Base-by-base conservation (phyloP, 2,329 filamentous ascomycete genomes). In the Penicillium polonicum region DNA sequence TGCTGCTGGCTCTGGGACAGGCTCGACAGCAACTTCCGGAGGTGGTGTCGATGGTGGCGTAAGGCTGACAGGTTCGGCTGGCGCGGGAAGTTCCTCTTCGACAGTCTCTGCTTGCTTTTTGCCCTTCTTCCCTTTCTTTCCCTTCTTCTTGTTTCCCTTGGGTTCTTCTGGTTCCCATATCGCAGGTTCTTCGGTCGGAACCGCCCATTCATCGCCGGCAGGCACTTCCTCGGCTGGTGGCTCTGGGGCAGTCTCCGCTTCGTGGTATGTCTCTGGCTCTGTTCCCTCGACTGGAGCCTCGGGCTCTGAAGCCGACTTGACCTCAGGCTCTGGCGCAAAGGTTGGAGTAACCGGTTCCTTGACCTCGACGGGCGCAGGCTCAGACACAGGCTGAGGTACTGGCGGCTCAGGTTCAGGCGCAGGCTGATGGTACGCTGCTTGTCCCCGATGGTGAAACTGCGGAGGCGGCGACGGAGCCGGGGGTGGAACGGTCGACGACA, bases 31-130 rank as follows among this genome's bases (percentile, higher is more conserved):
- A 59, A 52, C 9, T 55, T 62, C 60, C 15, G 68, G 69, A 5
- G 74, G 74, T 38, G 75, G 74, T 29, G 74, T 76, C 21, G 69
- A 71, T 19, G 75, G 75, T 2, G 75, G 74, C 8, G 75, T 77
- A 58, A 76, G 55, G 33, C 68, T 71, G 39, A 53, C 55, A n/a
- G 49, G 27, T 15, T 53, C 55, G 15, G 13, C 17, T 12, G 21
- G 25, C 12, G 66, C 57, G 5, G 61, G 57, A 29, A 56, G 49
- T 45, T 72, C 65, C 44, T 70, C 74, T 48, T 61, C 67, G 5
- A 52, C 57, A 12, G 46, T 41, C 13, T 56, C 68, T 33, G 56
- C 56, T 52, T 64, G 48, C 59, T 70, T 71, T 52, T 71, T 70
- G 9, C 63, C 61, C 48, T 70, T 71, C 48, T 66, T 68, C 4